Percentiles rank a stretch among this genome's conserved stretches.
Conservation (phyloP, 2,329 filamentous ascomycete genomes). For the Aspergillus oerlinghausenensis region DNA sequence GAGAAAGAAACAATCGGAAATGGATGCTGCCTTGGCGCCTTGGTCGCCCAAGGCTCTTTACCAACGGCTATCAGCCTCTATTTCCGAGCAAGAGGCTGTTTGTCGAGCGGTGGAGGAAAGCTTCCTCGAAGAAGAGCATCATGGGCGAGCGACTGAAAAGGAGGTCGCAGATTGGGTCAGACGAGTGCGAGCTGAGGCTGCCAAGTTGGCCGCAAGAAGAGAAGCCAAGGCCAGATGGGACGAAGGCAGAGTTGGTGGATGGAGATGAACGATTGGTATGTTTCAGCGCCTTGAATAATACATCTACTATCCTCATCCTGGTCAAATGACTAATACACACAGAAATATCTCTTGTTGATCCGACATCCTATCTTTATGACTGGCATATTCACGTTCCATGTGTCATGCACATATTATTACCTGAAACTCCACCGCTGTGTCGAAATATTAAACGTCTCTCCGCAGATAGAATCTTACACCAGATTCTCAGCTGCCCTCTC, state of each 20-base stretch:
- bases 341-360: background rate
- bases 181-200: constrained; percentile 73
- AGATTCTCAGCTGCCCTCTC: constrained; percentile 16
- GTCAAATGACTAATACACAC: background rate
- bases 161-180: constrained; percentile 83
- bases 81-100: constrained; percentile 77
- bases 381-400: background rate
- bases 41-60: constrained; percentile 87
- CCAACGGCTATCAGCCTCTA: constrained; percentile 68
- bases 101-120: constrained; percentile 86
- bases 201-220: constrained; percentile 70
- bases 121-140: constrained; percentile 65
- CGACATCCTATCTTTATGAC: background rate
- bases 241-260: constrained; percentile 89
- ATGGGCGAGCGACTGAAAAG: constrained; percentile 63
- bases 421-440: background rate
- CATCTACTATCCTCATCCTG: background rate
- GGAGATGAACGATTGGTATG: constrained; percentile 57
- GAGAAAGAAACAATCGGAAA: constrained; percentile 80
- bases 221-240: constrained; percentile 94
- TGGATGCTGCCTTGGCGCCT: constrained; percentile 76
- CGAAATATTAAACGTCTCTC: background rate
- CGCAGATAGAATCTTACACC: background rate
- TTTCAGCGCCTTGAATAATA: background rate
- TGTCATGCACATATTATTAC: background rate